Percentiles rank a stretch among this genome's conserved stretches.
Evolutionary conservation across 2,329 filamentous ascomycete genomes (phyloP).

Genomic region (Blastomyces gilchristii): DNA sequence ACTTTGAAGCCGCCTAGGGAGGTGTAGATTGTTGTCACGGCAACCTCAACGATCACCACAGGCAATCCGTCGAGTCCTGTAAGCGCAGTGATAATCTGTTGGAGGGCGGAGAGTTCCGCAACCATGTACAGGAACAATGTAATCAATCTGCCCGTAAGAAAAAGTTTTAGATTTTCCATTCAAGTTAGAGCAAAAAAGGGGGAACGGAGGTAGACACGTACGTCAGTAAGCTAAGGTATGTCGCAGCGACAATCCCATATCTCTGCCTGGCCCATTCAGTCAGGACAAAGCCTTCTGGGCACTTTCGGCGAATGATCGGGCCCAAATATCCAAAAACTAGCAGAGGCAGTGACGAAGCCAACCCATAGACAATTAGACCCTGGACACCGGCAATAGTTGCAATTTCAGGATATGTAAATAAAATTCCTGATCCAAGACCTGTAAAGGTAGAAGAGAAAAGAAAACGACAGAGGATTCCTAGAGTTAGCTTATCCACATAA

Average conservation of each 20-base stretch:
- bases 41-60: slow-evolving; percentile 65
- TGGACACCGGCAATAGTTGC: slow-evolving; percentile 70
- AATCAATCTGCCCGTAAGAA: slow-evolving; percentile 42
- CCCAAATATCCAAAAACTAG: slow-evolving; percentile 64
- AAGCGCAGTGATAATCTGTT: slow-evolving; percentile 64
- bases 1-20: slow-evolving; percentile 74
- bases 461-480: slow-evolving; percentile 20
- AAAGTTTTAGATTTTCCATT: slow-evolving; percentile 6
- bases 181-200: not conserved
- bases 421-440: slow-evolving; percentile 75
- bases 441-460: slow-evolving; percentile 18
- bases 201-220: slow-evolving; percentile 18
- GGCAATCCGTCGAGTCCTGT: slow-evolving; percentile 66
- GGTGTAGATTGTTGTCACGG: slow-evolving; percentile 72
- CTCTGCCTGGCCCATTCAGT: slow-evolving; percentile 76
- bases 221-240: slow-evolving; percentile 68
- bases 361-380: slow-evolving; percentile 64
- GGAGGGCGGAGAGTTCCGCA: slow-evolving; percentile 67
- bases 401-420: slow-evolving; percentile 73
- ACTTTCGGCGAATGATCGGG: slow-evolving; percentile 67
- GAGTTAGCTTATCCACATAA: slow-evolving; percentile 33
- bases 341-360: slow-evolving; percentile 61
- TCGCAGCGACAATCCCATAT: slow-evolving; percentile 57
- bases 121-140: slow-evolving; percentile 85
- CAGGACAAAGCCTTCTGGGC: slow-evolving; percentile 72